Base-by-base conservation (phyloP, 306 rosid genomes). In the Medicago arabica region DNA sequence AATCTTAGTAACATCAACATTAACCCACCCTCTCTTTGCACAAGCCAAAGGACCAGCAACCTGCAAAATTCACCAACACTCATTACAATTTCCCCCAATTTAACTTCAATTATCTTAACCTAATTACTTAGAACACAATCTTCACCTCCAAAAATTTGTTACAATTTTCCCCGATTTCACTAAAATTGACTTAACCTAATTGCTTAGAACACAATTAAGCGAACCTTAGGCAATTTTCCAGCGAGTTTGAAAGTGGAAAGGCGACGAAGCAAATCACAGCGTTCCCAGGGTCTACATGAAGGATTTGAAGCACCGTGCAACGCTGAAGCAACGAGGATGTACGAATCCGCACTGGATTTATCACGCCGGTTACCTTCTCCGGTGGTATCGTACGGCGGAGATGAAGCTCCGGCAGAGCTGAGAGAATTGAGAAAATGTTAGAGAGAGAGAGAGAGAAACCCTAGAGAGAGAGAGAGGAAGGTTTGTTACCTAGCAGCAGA, bases 361-460 rank as follows among this genome's bases (percentile, higher is more conserved):
- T 81, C 84, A 14, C 75, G 90, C 25, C 88, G 90, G 67, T 77
- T 87, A 44, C 74, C 78, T 6, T 88, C 92, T 39, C 83, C 83
- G 78, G 91, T 77, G 53, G 87, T 84, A 80, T 82, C 85, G 57
- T 74, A 85, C 38, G 87, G 84, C 12, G 87, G 97, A 4, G 98
- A 96, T 2, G 99, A 96, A 16, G 98, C 99, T 76, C 96, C 99
- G 16, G 87, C 99, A 57, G 99, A 92, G 64, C 99, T 96, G 87
- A 77, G n/a, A 74, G 15, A 17, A 49, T 44, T 18, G 61, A 10
- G 16, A 4, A 51, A 6, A 41, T 12, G 13, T 2, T 16, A 8
- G 60, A 71, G 46, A 71, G 46, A 8, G 60, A 71, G 46, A 71
- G 46, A 5, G 17, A 62, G 60, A 61, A 81, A 77, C 67, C 66